Evolutionary conservation across 164 flowering plant species (phyloP).

Genomic region (Chimonanthus salicifolius): DNA sequence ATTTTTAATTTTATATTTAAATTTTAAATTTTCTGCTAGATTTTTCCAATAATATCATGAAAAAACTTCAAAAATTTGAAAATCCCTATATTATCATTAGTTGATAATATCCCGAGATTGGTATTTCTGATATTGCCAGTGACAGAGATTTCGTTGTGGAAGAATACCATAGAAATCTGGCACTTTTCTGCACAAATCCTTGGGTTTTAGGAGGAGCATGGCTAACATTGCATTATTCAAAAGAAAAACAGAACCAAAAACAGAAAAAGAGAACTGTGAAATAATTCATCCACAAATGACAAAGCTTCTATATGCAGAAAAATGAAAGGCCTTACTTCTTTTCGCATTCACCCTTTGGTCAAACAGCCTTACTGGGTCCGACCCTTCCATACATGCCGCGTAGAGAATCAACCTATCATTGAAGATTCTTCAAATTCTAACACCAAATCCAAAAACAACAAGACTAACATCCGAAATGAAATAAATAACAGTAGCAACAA

Average conservation of each 20-base stretch:
- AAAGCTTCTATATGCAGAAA: background rate
- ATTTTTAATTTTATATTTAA: too few species aligned
- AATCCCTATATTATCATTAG: too few species aligned
- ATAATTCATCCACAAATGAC: background rate
- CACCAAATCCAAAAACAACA: background rate
- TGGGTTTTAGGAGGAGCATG: background rate
- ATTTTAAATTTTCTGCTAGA: too few species aligned
- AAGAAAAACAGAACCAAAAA: background rate
- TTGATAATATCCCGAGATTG: too few species aligned
- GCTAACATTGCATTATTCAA: background rate
- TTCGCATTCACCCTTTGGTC: constrained; percentile 70
- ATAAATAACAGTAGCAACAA: background rate
- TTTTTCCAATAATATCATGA: too few species aligned
- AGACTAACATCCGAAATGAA: background rate
- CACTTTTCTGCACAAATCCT: background rate
- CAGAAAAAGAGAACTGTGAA: background rate
- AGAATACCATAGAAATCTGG: background rate
- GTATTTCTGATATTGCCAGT: too few species aligned
- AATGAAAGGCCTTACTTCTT: constrained; percentile 39
- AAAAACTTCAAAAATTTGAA: too few species aligned
- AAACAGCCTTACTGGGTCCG: constrained; percentile 80
- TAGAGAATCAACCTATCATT: constrained; percentile 56
- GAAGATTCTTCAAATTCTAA: background rate
- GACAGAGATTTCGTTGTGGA: too few species aligned
- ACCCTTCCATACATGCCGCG: constrained; percentile 87